phyloP scores from a whole-genome alignment of 768 basidiomycete genomes.

The Agaricus blazei region DNA sequence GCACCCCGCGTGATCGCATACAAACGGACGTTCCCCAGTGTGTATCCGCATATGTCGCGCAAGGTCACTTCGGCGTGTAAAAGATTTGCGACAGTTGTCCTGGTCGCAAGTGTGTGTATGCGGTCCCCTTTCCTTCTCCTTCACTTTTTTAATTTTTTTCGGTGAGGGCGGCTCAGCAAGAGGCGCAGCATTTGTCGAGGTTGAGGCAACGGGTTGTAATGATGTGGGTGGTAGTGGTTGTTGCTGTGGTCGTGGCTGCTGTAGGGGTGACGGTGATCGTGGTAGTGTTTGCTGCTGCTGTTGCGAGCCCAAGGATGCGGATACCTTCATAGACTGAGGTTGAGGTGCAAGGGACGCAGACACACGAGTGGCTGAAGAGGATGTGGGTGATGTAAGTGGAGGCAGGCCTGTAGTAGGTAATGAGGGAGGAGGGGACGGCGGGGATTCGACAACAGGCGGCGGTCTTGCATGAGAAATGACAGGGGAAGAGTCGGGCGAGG shows the following conservation, averaged over 20 bases:
- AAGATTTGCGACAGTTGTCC: slow-evolving; percentile 73
- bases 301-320: slow-evolving; percentile 23
- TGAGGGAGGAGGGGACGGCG: slow-evolving; percentile 14
- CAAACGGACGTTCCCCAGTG: slow-evolving; percentile 84
- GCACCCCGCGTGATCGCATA: slow-evolving; percentile 66
- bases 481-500: slow-evolving; percentile 43
- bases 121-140: slow-evolving; percentile 40
- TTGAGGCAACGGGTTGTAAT: slow-evolving; percentile 44
- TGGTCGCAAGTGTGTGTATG: slow-evolving; percentile 64
- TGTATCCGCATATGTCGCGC: slow-evolving; percentile 86
- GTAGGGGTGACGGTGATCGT: slow-evolving; percentile 21
- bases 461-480: slow-evolving; percentile 40
- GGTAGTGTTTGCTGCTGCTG: slow-evolving; percentile 25
- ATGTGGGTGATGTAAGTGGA: slow-evolving; percentile 17
- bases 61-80: slow-evolving; percentile 80
- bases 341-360: slow-evolving; percentile 22
- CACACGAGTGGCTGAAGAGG: slow-evolving; percentile 27
- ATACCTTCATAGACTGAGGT: slow-evolving; percentile 13
- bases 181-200: slow-evolving; percentile 31
- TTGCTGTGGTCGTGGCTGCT: no score
- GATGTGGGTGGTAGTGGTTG: slow-evolving; percentile 13
- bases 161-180: slow-evolving; percentile 17
- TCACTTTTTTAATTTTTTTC: slow-evolving; percentile 33
- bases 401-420: slow-evolving; percentile 11
- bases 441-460: slow-evolving; percentile 20